A percentile compares a stretch with the other conserved stretches of the same genome.
phyloP scores from a whole-genome alignment of 1,139 yeast genomes.

The Yamadazyma friedrichii region DNA sequence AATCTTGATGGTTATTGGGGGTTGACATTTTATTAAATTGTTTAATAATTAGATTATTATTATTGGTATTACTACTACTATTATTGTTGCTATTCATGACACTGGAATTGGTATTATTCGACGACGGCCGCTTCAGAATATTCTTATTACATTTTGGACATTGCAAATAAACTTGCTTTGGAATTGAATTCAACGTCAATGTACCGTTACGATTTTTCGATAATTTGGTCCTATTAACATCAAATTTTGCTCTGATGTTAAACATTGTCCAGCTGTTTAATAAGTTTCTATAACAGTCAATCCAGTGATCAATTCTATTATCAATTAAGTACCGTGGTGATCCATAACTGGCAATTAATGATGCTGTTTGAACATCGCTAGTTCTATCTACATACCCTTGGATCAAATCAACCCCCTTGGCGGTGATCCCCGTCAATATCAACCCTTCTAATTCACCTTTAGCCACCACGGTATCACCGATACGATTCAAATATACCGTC shows the following conservation, averaged over 20 bases:
- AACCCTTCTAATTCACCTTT: conserved; percentile 91
- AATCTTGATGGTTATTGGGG: conserved; percentile 15
- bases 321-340: conserved; percentile 81
- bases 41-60: conserved; percentile 32
- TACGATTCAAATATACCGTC: conserved; percentile 61
- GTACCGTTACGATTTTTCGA: conserved; percentile 54
- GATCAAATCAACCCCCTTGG: conserved; percentile 73
- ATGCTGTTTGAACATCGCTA: conserved; percentile 90
- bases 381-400: conserved; percentile 90
- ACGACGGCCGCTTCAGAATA: conserved; percentile 37
- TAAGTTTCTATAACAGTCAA: conserved; percentile 66
- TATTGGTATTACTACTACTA: conserved; percentile 12
- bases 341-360: conserved; percentile 75
- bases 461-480: conserved; percentile 68
- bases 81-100: not conserved
- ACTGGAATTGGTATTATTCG: conserved; percentile 2
- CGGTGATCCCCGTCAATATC: conserved; percentile 85
- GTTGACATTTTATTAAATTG: conserved; percentile 36
- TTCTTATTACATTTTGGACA: conserved; percentile 81
- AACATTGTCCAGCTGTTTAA: conserved; percentile 86
- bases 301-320: conserved; percentile 72
- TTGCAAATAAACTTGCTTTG: conserved; percentile 76
- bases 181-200: conserved; percentile 49
- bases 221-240: conserved; percentile 69
- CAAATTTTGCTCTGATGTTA: conserved; percentile 76